Percentiles rank a stretch among this genome's conserved stretches.
These are phyloP conservation scores for Basipetospora chlamydospora DNA, from an alignment of 2,329 filamentous ascomycete species.

Conservation along the genomic window DNA sequence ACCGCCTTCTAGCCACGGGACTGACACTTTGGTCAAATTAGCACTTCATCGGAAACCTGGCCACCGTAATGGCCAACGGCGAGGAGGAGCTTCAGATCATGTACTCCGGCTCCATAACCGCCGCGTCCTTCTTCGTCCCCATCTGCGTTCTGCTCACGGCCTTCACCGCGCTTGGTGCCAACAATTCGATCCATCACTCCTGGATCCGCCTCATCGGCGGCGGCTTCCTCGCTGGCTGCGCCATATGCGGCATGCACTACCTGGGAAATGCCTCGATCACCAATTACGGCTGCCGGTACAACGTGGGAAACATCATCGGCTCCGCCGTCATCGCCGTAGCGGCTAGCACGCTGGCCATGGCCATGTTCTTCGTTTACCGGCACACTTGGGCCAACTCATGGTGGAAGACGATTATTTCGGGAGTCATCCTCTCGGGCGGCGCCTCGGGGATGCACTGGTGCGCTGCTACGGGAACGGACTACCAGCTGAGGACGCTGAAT, in stretches of 20 bases:
- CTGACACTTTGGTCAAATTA: too few species aligned
- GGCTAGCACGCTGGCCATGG: constrained; percentile 55
- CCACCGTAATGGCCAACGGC: constrained; percentile 55
- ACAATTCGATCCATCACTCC: constrained; percentile 31
- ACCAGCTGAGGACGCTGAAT: constrained; percentile 38
- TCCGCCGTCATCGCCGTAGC: constrained; percentile 58
- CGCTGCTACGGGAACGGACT: constrained; percentile 55
- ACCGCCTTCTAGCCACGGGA: too few species aligned
- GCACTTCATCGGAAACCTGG: constrained; percentile 75
- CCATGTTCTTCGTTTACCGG: constrained; percentile 64
- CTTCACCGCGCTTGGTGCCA: constrained; percentile 53
- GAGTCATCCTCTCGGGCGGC: constrained; percentile 53
- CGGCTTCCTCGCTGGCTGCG: constrained; percentile 55
- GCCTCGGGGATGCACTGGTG: constrained; percentile 86
- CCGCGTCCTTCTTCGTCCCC: constrained; percentile 66
- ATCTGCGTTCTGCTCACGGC: constrained; percentile 59
- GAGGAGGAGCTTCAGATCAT: constrained; percentile 50
- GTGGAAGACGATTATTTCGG: constrained; percentile 58
- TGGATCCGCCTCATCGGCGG: constrained; percentile 45
- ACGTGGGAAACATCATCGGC: constrained; percentile 44
- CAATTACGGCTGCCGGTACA: constrained; percentile 58
- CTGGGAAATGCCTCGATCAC: constrained; percentile 69
- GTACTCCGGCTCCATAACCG: constrained; percentile 59
- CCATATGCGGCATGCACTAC: constrained; percentile 79
- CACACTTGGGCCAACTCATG: constrained; percentile 64